phyloP scores from a whole-genome alignment of 768 basidiomycete species.

The Suillus weaverae region DNA sequence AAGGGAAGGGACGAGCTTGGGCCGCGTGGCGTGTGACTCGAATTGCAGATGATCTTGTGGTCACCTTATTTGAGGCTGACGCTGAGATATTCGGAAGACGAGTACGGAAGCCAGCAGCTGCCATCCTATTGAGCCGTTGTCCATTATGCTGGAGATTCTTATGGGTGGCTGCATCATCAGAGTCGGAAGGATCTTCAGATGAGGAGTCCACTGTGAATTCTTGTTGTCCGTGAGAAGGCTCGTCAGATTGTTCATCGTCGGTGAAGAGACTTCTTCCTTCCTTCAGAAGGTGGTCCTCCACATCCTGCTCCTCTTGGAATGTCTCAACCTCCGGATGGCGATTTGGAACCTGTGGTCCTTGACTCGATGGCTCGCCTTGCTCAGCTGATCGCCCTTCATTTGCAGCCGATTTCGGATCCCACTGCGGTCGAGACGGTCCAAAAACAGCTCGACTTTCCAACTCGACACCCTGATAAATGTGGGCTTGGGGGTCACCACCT shows the following conservation, averaged over 20 bases:
- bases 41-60: background rate
- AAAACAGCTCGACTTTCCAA: background rate
- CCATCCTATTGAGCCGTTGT: slow-evolving; percentile 21
- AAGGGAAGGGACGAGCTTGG: background rate
- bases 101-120: background rate
- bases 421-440: background rate
- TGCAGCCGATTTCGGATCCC: background rate
- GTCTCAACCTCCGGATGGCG: slow-evolving; percentile 11
- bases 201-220: slow-evolving; percentile 1
- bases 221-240: background rate
- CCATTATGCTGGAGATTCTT: slow-evolving; percentile 12
- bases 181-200: slow-evolving; percentile 21
- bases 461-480: background rate
- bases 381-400: background rate
- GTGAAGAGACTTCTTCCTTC: background rate
- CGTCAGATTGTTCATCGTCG: background rate
- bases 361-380: background rate
- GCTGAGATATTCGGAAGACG: background rate
- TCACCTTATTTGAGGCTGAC: background rate
- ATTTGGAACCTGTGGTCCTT: background rate
- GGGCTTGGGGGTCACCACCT: background rate
- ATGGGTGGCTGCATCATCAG: slow-evolving; percentile 32
- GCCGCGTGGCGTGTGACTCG: background rate
- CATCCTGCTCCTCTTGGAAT: slow-evolving; percentile 21
- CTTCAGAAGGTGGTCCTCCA: slow-evolving; percentile 24